Evolutionary conservation across 805 yeast genomes (phyloP).

Genomic region (Grigorovia yakushimaensis): DNA sequence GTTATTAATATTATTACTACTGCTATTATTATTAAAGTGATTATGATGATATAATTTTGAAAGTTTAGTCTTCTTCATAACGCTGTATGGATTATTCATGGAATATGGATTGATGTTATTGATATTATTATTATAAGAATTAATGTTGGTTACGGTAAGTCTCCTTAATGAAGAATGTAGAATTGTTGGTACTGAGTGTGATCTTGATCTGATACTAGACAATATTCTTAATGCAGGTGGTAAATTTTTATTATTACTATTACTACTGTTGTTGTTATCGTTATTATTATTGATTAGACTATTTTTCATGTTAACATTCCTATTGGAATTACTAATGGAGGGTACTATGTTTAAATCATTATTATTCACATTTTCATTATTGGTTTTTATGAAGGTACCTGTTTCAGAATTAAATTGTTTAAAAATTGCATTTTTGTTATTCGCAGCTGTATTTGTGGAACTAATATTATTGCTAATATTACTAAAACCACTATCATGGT

Average conservation of each 20-base stretch:
- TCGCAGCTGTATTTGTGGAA: neutral
- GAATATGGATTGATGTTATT: slow-evolving; percentile 2
- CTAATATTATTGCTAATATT: neutral
- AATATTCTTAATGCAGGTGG: slow-evolving; percentile 3
- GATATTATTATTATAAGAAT: slow-evolving; percentile 3
- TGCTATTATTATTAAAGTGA: neutral
- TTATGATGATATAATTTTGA: neutral
- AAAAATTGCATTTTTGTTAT: slow-evolving; percentile 11
- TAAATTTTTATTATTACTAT: neutral
- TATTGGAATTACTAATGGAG: neutral
- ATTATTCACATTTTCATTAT: neutral
- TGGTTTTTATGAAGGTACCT: slow-evolving; percentile 21
- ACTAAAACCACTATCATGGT: neutral
- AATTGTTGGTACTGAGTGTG: slow-evolving; percentile 29
- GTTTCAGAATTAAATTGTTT: slow-evolving; percentile 26
- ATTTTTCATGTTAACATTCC: neutral
- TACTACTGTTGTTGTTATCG: neutral
- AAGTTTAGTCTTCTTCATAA: slow-evolving; percentile 6
- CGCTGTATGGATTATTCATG: slow-evolving; percentile 5
- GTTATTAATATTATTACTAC: neutral
- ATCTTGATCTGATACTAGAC: slow-evolving; percentile 18
- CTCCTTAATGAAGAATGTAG: slow-evolving; percentile 26
- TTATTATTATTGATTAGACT: neutral
- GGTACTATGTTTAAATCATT: neutral
- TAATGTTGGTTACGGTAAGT: slow-evolving; percentile 9